phyloP scores from a whole-genome alignment of 2,329 filamentous ascomycete species.

The Bimuria novae-zelandiae region DNA sequence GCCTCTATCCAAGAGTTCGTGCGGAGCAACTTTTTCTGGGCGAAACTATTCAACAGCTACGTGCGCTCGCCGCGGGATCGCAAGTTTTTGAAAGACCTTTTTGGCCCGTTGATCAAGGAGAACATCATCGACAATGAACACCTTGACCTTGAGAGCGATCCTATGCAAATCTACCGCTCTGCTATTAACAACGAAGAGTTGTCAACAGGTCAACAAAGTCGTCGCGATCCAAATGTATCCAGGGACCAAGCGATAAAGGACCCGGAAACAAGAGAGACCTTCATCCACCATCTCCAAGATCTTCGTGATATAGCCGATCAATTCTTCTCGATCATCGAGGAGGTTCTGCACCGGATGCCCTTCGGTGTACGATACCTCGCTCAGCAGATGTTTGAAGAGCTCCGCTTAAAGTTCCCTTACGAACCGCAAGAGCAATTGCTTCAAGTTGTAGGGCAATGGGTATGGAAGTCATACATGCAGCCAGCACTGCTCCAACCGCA shows the following conservation, averaged over 20 bases:
- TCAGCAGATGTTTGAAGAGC: conserved; percentile 79
- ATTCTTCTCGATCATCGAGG: conserved; percentile 80
- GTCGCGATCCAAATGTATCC: conserved; percentile 79
- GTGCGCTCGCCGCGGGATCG: conserved; percentile 88
- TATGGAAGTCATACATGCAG: conserved; percentile 93
- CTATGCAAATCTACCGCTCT: conserved; percentile 94
- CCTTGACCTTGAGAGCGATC: conserved; percentile 93
- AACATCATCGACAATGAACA: conserved; percentile 91
- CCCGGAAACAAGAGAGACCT: conserved; percentile 85
- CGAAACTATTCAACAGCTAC: conserved; percentile 83
- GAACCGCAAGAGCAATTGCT: conserved; percentile 79
- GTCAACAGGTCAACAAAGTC: conserved; percentile 82
- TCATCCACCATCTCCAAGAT: conserved; percentile 93
- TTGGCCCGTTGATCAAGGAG: conserved; percentile 84
- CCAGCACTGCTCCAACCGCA: conserved; percentile 89
- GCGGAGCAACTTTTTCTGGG: conserved; percentile 91
- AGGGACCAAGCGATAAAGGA: conserved; percentile 96
- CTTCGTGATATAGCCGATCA: conserved; percentile 93
- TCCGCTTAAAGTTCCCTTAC: conserved; percentile 76
- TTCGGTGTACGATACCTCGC: conserved; percentile 90
- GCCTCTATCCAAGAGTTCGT: conserved; percentile 79
- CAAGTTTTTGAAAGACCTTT: conserved; percentile 85
- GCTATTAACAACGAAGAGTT: conserved; percentile 98
- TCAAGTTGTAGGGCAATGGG: conserved; percentile 85
- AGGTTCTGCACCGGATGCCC: conserved; percentile 83